Evolutionary conservation across 1,284 basidiomycete species (phyloP), one percentile per base, ranked within the genome.

Genomic region (Ustilago tritici): DNA sequence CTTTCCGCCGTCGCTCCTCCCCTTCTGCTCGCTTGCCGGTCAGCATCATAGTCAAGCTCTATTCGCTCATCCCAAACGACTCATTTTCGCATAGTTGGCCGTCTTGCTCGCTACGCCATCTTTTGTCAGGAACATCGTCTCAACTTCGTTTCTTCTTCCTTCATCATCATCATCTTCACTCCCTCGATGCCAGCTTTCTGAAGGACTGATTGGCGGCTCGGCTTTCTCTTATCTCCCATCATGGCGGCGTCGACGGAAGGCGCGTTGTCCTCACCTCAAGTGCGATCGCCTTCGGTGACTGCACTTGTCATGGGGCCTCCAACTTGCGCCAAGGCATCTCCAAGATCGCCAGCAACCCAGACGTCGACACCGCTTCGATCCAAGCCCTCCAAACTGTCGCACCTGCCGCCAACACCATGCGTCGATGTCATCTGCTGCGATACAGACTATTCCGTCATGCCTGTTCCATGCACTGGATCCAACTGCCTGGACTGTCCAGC

Each of bases 391-490:
- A 54, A 65, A 34, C 31, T 19, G n/a, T 12, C 40, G 17, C 8
- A 17, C 15, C 34, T 5, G 6, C 52, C 32, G 15, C 32, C 9
- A 23, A 35, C 43, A 4, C 40, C 59, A 31, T 70, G 66, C 52
- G 43, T 23, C 38, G 23, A 57, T 47, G 54, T 75, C 54, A 53
- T 75, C 14, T 75, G 72, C 61, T 75, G 72, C 43, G 58, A 70
- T 40, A 52, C 62, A 31, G 66, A 69, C 40, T 61, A 67, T 32
- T 59, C 65, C 4, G 50, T 40, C 9, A 35, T 38, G 10, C 36
- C 66, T 4, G 58, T 32, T 0, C 23, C 67, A 4, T 75, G 64
- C 38, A 43, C 28, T 14, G n/a, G 63, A 43, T 36, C 41, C 14
- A 60, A 66, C 17, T 75, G 72, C 35, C n/a, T 17, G 8, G 60